Conservation (phyloP, 305 asterid genomes). For the Fraxinus albicans region DNA sequence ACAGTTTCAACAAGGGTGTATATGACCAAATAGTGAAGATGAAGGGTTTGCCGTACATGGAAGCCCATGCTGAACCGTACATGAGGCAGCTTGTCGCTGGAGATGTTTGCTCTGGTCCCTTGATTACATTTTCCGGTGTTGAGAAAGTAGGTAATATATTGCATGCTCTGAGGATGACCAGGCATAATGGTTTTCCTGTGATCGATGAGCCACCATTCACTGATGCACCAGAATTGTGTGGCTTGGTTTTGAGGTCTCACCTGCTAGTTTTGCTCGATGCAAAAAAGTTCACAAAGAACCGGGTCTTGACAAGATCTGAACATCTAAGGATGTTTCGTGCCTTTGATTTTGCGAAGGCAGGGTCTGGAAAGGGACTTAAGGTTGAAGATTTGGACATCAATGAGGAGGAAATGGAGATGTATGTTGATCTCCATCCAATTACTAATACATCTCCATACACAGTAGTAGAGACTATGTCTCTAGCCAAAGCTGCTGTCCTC, state of each 20-base stretch:
- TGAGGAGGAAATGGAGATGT: conserved; percentile 86
- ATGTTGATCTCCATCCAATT: conserved; percentile 85
- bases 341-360: conserved; percentile 86
- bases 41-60: conserved; percentile 97
- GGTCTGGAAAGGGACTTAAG: conserved; percentile 83
- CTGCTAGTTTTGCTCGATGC: conserved; percentile 70
- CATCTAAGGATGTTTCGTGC: conserved; percentile 52
- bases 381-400: conserved; percentile 66
- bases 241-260: conserved; percentile 82
- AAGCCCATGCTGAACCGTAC: conserved; percentile 91
- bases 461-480: conserved; percentile 91
- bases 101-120: conserved; percentile 93
- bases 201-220: conserved; percentile 84
- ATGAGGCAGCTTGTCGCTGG: conserved; percentile 84
- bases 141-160: conserved; percentile 74
- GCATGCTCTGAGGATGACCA: conserved; percentile 59
- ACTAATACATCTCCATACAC: conserved; percentile 87
- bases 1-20: conserved; percentile 75
- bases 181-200: conserved; percentile 90
- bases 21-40: conserved; percentile 89
- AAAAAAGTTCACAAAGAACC: conserved; percentile 61
- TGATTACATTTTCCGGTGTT: conserved; percentile 69
- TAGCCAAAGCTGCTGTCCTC: conserved; percentile 89
- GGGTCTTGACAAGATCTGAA: conserved; percentile 46
- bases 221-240: conserved; percentile 76